Conservation (phyloP, 495 filamentous ascomycete genomes). For the Tuber umbilicatum region DNA sequence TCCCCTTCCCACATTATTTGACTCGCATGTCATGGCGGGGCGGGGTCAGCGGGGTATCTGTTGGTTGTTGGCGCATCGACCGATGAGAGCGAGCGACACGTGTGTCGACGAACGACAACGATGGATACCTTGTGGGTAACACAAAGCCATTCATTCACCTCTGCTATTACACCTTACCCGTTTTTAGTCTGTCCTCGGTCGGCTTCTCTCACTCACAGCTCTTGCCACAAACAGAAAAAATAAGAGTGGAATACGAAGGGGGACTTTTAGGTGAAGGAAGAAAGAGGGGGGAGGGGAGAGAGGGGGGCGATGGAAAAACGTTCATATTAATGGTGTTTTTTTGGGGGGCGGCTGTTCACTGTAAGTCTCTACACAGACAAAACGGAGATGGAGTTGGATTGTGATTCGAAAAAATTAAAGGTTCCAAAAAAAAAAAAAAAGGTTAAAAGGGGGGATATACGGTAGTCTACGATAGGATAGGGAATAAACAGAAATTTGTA, state of each 20-base stretch:
- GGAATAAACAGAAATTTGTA: conserved; percentile 2
- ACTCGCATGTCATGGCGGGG: background rate
- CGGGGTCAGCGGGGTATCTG: conserved; percentile 3
- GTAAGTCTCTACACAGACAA: background rate
- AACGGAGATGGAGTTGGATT: background rate
- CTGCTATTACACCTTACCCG: background rate
- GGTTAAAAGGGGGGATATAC: background rate
- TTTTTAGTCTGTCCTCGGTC: background rate
- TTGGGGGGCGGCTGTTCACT: background rate
- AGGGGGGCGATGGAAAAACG: background rate
- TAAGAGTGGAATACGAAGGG: conserved; percentile 2
- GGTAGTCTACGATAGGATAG: conserved; percentile 1
- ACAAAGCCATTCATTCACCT: conserved; percentile 3
- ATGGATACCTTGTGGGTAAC: conserved; percentile 2
- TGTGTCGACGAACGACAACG: conserved; percentile 4
- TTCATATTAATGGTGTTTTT: background rate
- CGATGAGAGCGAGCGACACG: conserved; percentile 4
- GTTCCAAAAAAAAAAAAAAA: background rate
- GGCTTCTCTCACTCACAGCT: background rate
- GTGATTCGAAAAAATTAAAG: background rate
- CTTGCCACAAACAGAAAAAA: background rate
- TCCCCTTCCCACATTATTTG: background rate
- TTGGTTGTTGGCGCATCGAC: conserved; percentile 2
- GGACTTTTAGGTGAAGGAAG: background rate
- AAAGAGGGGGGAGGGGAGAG: background rate